Base-by-base conservation (phyloP, 805 yeast species). In the Jamesozyma lodderae region DNA sequence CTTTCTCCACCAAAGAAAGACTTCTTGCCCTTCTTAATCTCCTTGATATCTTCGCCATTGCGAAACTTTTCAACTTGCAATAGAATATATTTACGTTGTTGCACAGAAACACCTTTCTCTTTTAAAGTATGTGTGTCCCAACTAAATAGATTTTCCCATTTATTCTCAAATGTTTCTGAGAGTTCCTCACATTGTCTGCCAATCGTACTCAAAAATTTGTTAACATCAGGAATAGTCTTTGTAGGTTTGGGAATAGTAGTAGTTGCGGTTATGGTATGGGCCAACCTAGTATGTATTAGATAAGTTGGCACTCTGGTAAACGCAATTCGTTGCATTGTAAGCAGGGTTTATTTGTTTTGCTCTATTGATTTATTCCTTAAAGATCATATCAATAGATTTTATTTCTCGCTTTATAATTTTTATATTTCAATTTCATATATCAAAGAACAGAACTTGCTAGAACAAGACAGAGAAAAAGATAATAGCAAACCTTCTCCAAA, bases 1-100 rank as follows among this genome's bases (percentile, higher is more conserved):
- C 95, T 75, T 63, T 87, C 96, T 53, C 96, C 95, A 19, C 96
- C 96, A 63, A 77, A 67, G 51, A 67, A 68, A 50, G 72, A 70
- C 69, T 85, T 85, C 67, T 72, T 79, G n/a, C 88, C 85, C 44
- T 66, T 60, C 48, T 72, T 73, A 46, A 75, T 68, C 52, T 77
- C 82, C 41, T 64, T 52, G 41, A 82, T 63, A 38, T 68, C 70
- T 37, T 68, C 70, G 38, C 79, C 75, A 43, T 73, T 70, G 50
- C 75, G 71, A 52, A 69, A 80, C 49, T 72, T 75, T 52, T 87
- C 79, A 35, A 75, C 69, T 79, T 94, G 87, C 33, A 71, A 66
- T 43, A 86, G 62, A 41, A 88, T 71, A 62, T 83, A 83, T 53
- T 79, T 73, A 58, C 96, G 72, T 32, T 79, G 70, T 33, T 75